Conservation (phyloP, 1,139 yeast species). For the Wickerhamomyces sp. region DNA sequence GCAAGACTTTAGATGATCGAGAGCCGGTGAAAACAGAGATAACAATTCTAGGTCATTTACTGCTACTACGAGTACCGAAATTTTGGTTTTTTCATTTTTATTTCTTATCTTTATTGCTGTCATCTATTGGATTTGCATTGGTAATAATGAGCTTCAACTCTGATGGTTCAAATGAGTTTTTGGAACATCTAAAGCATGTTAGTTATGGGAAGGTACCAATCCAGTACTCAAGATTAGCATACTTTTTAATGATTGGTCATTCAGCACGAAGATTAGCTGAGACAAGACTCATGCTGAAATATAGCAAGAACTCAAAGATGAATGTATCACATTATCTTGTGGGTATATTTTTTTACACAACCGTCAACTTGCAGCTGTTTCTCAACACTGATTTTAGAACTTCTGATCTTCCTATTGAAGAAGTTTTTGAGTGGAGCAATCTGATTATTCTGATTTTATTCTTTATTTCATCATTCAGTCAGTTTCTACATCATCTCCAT, state of each 20-base stretch:
- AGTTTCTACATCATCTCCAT: constrained; percentile 53
- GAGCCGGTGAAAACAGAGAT: constrained; percentile 3
- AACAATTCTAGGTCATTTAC: constrained; percentile 14
- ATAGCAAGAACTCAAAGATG: constrained; percentile 50
- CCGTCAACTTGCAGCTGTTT: constrained; percentile 32
- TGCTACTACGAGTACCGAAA: constrained; percentile 40
- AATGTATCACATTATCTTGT: constrained; percentile 73
- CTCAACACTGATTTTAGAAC: constrained; percentile 24
- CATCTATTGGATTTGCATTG: constrained; percentile 10
- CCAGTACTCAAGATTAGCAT: constrained; percentile 22
- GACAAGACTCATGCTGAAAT: constrained; percentile 46
- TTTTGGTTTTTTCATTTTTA: constrained; percentile 43
- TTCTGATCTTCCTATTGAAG: constrained; percentile 5
- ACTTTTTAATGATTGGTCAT: constrained; percentile 44
- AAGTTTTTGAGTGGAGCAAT: constrained; percentile 15
- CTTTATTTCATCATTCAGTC: constrained; percentile 45
- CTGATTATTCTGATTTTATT: constrained; percentile 14
- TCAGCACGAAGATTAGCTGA: constrained; percentile 63
- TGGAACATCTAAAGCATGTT: constrained; percentile 7
- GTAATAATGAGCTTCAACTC: constrained; percentile 6
- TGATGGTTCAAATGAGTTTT: constrained; percentile 1
- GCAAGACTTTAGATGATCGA: constrained; percentile 30
- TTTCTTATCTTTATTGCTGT: constrained; percentile 23
- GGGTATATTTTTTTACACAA: constrained; percentile 64
- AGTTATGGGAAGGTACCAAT: constrained; percentile 17